A percentile compares a stretch with the other conserved stretches of the same genome.
Conservation (phyloP, 192 early-diverging fungal species). For the Backusella tarrabulga region DNA sequence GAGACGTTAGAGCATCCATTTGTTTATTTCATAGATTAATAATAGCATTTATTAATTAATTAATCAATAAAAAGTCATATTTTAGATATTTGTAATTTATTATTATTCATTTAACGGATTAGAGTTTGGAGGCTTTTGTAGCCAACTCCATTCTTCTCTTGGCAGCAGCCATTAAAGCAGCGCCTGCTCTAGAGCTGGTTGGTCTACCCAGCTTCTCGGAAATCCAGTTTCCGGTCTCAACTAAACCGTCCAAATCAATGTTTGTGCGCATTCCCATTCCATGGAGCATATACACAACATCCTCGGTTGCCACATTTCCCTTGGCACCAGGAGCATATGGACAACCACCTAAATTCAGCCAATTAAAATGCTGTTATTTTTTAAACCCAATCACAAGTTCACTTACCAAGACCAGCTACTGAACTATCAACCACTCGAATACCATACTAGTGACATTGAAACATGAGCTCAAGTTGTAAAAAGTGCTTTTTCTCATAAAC, state of each 20-base stretch:
- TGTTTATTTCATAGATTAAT: slow-evolving; percentile 9
- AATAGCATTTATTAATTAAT: background rate
- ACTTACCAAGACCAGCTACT: slow-evolving; percentile 80
- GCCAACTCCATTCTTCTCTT: background rate
- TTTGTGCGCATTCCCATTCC: slow-evolving; percentile 83
- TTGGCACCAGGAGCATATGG: slow-evolving; percentile 95
- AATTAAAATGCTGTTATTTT: background rate
- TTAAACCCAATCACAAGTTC: no score
- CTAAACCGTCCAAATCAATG: slow-evolving; percentile 71
- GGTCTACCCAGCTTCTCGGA: slow-evolving; percentile 70
- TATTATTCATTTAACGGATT: background rate
- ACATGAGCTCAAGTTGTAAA: background rate
- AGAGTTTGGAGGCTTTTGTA: background rate
- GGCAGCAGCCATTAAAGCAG: slow-evolving; percentile 39
- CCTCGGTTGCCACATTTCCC: slow-evolving; percentile 96
- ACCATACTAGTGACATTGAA: slow-evolving; percentile 54
- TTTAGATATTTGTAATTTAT: background rate
- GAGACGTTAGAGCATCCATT: slow-evolving; percentile 2
- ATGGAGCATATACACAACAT: slow-evolving; percentile 91
- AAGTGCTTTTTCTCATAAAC: background rate
- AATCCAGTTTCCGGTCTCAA: slow-evolving; percentile 85
- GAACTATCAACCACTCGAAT: slow-evolving; percentile 93
- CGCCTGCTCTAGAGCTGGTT: slow-evolving; percentile 58
- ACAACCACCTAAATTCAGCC: slow-evolving; percentile 69
- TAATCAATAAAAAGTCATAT: background rate